Conservation (phyloP, 345 rosid genomes). For the Aegle marmelos region DNA sequence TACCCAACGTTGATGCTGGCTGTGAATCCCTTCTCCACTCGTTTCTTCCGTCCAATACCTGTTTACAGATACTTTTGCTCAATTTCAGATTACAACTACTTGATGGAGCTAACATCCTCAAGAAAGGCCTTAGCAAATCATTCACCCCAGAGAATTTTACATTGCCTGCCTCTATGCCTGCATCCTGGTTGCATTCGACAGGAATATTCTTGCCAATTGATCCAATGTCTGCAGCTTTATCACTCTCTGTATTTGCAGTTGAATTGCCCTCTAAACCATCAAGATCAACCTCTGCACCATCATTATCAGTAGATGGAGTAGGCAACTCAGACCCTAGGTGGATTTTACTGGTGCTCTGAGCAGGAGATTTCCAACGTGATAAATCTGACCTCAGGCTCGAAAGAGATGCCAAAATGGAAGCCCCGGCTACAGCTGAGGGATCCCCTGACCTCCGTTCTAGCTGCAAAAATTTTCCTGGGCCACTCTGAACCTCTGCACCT, state of each 20-base stretch:
- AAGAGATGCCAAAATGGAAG: conserved; percentile 70
- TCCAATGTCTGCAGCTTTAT: conserved; percentile 63
- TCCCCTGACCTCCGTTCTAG: conserved; percentile 69
- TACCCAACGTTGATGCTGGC: conserved; percentile 58
- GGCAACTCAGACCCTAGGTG: conserved; percentile 46
- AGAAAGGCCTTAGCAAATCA: conserved; percentile 63
- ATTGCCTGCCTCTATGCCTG: conserved; percentile 63
- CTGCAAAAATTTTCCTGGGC: conserved; percentile 48
- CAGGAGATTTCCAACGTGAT: conserved; percentile 54
- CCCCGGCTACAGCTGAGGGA: conserved; percentile 71
- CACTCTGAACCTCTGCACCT: conserved; percentile 49
- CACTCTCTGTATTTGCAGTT: conserved; percentile 40
- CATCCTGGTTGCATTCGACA: conserved; percentile 56
- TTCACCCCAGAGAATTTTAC: conserved; percentile 68
- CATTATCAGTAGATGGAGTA: conserved; percentile 49
- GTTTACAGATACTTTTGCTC: conserved; percentile 68
- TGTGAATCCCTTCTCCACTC: conserved; percentile 64
- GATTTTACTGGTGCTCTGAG: conserved; percentile 42
- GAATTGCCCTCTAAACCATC: conserved; percentile 63
- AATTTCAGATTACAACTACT: conserved; percentile 56
- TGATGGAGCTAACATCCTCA: conserved; percentile 58
- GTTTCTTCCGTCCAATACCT: conserved; percentile 71
- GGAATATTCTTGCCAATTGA: conserved; percentile 41
- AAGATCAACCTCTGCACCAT: conserved; percentile 47
- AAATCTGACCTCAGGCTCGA: conserved; percentile 59